A percentile compares a stretch with the other conserved stretches of the same genome.
These are phyloP conservation scores for Pleodorina starrii DNA, from an alignment of 139 green algal genomes.

Conservation along the genomic window DNA sequence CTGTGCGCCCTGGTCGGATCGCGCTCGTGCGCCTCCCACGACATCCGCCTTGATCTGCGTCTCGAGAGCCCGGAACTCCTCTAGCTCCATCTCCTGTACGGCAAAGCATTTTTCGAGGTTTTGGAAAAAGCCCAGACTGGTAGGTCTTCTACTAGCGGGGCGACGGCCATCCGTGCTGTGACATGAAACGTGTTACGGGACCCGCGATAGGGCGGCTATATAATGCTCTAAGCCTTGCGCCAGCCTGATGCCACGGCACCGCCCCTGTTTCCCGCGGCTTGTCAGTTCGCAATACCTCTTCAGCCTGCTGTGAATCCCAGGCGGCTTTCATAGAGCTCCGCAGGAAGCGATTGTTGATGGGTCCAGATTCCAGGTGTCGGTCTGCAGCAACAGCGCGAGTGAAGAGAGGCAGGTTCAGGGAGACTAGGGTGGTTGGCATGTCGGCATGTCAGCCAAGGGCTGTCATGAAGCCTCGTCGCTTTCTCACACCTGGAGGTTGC, in stretches of 20 bases:
- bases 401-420: too few relatives aligned
- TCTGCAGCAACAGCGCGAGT: not conserved
- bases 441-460: not conserved
- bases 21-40: not conserved
- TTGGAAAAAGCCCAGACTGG: too few relatives aligned
- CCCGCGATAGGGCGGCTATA: too few relatives aligned
- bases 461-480: not conserved
- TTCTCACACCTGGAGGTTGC: slow-evolving; percentile 2
- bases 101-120: too few relatives aligned
- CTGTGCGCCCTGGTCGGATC: slow-evolving; percentile 12
- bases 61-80: slow-evolving; percentile 78
- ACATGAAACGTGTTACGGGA: too few relatives aligned
- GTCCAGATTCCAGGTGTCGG: not conserved
- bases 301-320: slow-evolving; percentile 16
- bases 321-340: not conserved
- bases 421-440: not conserved
- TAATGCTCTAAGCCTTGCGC: too few relatives aligned
- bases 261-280: too few relatives aligned
- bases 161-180: too few relatives aligned
- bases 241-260: too few relatives aligned
- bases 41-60: slow-evolving; percentile 68
- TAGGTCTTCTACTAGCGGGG: too few relatives aligned
- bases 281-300: too few relatives aligned
- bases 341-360: slow-evolving; percentile 1
- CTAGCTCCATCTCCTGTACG: slow-evolving; percentile 69